These are phyloP conservation scores for Murraya koenigii DNA, from an alignment of 345 rosid genomes.

Conservation along the genomic window DNA sequence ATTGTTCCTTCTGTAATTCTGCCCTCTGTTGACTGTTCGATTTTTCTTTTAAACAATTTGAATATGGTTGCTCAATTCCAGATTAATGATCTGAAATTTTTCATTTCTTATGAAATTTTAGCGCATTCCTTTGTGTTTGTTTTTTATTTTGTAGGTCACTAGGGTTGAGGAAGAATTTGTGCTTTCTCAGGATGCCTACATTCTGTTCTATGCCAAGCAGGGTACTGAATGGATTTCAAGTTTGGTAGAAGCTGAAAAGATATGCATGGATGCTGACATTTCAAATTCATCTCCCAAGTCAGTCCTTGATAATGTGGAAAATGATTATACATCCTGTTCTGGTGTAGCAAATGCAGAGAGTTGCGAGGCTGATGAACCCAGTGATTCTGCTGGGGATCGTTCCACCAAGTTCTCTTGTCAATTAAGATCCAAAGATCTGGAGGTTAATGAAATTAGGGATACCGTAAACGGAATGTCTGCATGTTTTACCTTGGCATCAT, in stretches of 20 bases:
- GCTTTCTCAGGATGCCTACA: slow-evolving; percentile 69
- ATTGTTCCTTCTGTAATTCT: not conserved
- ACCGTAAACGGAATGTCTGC: slow-evolving; percentile 11
- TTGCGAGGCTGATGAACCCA: slow-evolving; percentile 23
- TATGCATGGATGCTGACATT: slow-evolving; percentile 16
- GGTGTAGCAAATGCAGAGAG: slow-evolving; percentile 17
- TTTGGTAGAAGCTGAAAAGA: slow-evolving; percentile 38
- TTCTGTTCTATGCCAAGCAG: slow-evolving; percentile 74
- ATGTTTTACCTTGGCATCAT: not conserved
- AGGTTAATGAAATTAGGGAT: slow-evolving; percentile 8
- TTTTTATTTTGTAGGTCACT: slow-evolving; percentile 45
- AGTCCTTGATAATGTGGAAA: slow-evolving; percentile 53
- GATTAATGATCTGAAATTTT: not conserved
- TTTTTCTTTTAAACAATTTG: not conserved
- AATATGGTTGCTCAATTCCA: not conserved
- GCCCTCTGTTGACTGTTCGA: not conserved
- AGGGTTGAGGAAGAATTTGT: slow-evolving; percentile 51
- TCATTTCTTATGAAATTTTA: not conserved
- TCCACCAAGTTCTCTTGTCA: slow-evolving; percentile 12
- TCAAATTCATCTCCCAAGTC: slow-evolving; percentile 64
- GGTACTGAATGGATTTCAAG: slow-evolving; percentile 71
- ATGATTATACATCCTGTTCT: slow-evolving; percentile 25
- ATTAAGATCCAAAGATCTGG: slow-evolving; percentile 13
- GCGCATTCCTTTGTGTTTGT: not conserved
- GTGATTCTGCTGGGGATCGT: slow-evolving; percentile 21